Evolutionary conservation across 768 basidiomycete species (phyloP), one percentile per base, ranked within the genome.

Genomic region (Podaxis sp.): DNA sequence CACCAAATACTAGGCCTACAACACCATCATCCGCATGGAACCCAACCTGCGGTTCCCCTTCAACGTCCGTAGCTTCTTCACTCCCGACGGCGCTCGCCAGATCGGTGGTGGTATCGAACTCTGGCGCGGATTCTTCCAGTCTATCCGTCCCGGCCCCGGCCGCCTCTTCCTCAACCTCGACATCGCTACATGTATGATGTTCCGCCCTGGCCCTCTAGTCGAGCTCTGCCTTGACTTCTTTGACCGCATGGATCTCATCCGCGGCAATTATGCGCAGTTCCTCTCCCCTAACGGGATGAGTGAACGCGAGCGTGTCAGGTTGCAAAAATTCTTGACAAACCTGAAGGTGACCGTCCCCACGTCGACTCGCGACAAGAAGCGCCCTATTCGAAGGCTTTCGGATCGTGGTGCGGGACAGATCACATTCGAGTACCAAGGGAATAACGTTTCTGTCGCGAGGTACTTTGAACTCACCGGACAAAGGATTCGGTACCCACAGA

Each of bases 71-170:
- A 90, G 89, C 0, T 92, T 93, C 74, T 93, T 87, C 71, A 88
- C 87, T 0, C 73, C 82, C 24, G 51, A 61, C 2, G 70, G 74
- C 1, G 89, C 85, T 57, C 80, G 76, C 52, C 68, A 73, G 30
- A 78, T 92, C 26, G 88, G 90, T 0, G 69, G 72, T 0, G 91
- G 92, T 0, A 78, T 93, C 2, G 81, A 85, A 13, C 79, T 92
- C 0, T 90, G 90, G 90, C 80, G 91, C 2, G 92, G 92, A 0
- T 92, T 89, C 60, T 93, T 93, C 74, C 92, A 93, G 70, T 89
- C 88, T 0, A 81, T 92, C 12, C 80, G 92, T 22, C 90, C 91
- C 3, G 84, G 83, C 0, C 79, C 86, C 17, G 85, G 85, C 0
- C 76, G 76, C 0, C 82, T 93, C 68, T 72, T 92, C 28, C 77